These are phyloP conservation scores for Vaccinium corymbosum DNA, from an alignment of 148 eudicot species.

Conservation along the genomic window DNA sequence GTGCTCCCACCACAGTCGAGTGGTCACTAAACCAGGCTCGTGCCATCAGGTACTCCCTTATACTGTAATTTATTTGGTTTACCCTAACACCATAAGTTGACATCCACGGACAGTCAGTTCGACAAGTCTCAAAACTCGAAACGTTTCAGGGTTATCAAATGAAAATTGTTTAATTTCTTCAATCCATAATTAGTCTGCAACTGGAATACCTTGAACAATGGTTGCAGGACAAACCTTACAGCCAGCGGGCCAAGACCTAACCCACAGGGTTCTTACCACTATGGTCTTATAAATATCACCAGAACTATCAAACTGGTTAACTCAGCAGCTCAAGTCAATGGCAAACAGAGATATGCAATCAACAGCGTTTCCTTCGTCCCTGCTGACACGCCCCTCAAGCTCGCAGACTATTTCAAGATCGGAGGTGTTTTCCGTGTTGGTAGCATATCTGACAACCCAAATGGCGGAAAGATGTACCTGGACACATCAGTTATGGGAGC, in stretches of 20 bases:
- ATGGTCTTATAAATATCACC: slow-evolving; percentile 50
- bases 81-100: background rate
- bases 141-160: background rate
- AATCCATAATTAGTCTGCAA: background rate
- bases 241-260: slow-evolving; percentile 93
- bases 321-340: slow-evolving; percentile 41
- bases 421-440: slow-evolving; percentile 50
- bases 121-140: background rate
- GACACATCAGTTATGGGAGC: slow-evolving; percentile 66
- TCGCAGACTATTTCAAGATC: slow-evolving; percentile 76
- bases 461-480: slow-evolving; percentile 29
- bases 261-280: slow-evolving; percentile 93
- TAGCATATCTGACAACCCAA: slow-evolving; percentile 66
- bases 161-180: background rate
- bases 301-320: slow-evolving; percentile 57
- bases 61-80: background rate
- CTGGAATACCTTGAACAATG: background rate
- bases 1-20: slow-evolving; percentile 31
- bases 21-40: slow-evolving; percentile 26
- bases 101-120: background rate
- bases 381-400: slow-evolving; percentile 79
- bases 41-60: slow-evolving; percentile 19
- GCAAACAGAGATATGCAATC: slow-evolving; percentile 74
- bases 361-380: slow-evolving; percentile 64
- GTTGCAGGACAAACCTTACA: slow-evolving; percentile 69